phyloP scores from a whole-genome alignment of 73 alveolate species.

The Paramecium sexaurelia region DNA sequence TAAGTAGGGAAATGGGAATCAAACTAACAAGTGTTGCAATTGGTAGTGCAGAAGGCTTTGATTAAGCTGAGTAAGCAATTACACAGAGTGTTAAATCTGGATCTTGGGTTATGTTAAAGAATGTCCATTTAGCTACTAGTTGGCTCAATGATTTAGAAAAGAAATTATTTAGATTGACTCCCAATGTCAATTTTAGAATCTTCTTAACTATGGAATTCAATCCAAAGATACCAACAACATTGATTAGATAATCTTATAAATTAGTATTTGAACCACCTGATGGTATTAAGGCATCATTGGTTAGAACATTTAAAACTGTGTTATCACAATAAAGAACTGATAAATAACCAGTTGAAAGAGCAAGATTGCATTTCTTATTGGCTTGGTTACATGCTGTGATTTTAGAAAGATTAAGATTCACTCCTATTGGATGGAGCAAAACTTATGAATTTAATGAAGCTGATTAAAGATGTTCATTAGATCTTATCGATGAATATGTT shows the following conservation, averaged over 20 bases:
- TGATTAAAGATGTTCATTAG: conserved; percentile 98
- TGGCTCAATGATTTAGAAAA: conserved; percentile 99
- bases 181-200: conserved; percentile 97
- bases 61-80: conserved; percentile 94
- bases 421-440: conserved; percentile 99
- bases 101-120: conserved; percentile 98
- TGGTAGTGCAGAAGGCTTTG: conserved; percentile 98
- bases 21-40: conserved; percentile 97
- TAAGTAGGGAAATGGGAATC: conserved; percentile 87
- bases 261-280: conserved; percentile 99
- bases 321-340: conserved; percentile 92
- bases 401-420: conserved; percentile 91
- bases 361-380: conserved; percentile 96
- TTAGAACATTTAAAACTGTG: conserved; percentile 90
- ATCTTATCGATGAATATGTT: conserved; percentile 98
- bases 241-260: conserved; percentile 93
- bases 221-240: conserved; percentile 98
- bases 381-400: conserved; percentile 99
- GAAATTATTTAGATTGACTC: conserved; percentile 93
- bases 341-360: conserved; percentile 94
- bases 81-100: conserved; percentile 91
- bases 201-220: conserved; percentile 99
- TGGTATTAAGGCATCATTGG: conserved; percentile 97
- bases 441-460: conserved; percentile 99
- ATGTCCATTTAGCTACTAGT: conserved; percentile 98